phyloP scores from a whole-genome alignment of 1,284 basidiomycete genomes.

The Ganoderma sinense region DNA sequence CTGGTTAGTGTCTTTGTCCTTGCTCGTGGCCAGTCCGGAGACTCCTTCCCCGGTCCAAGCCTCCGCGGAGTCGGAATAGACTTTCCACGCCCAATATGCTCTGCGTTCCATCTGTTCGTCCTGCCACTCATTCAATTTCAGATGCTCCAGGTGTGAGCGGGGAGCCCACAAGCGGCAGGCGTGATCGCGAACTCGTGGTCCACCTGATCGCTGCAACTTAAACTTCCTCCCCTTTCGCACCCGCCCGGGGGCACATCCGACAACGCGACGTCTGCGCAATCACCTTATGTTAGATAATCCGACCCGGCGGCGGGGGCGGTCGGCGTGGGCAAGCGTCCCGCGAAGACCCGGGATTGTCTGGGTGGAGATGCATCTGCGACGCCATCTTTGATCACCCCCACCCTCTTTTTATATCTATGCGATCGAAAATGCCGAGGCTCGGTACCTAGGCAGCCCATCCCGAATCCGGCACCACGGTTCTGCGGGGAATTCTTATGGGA shows the following conservation, averaged over 20 bases:
- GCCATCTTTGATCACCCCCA: constrained; percentile 34
- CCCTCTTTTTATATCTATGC: constrained; percentile 32
- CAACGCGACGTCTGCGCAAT: constrained; percentile 15
- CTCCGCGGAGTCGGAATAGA: constrained; percentile 30
- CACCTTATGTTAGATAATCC: constrained; percentile 30
- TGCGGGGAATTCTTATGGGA: constrained; percentile 31
- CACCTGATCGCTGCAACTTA: constrained; percentile 23
- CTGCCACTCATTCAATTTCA: constrained; percentile 8
- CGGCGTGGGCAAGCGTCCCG: constrained; percentile 29
- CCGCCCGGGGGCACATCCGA: constrained; percentile 5
- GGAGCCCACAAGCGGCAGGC: constrained; percentile 4
- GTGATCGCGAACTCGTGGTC: constrained; percentile 6
- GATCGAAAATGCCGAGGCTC: constrained; percentile 38
- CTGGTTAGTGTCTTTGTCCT: neutral
- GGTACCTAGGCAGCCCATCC: constrained; percentile 35
- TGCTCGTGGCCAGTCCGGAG: constrained; percentile 1
- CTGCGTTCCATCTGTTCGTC: neutral
- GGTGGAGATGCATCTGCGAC: constrained; percentile 18
- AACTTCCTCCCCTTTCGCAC: neutral
- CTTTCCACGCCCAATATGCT: constrained; percentile 22
- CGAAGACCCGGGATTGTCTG: constrained; percentile 32
- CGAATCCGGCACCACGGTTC: constrained; percentile 29
- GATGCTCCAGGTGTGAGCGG: constrained; percentile 15
- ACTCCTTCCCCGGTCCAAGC: neutral
- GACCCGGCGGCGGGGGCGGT: constrained; percentile 18